Percentiles rank a stretch among this genome's conserved stretches.
phyloP scores from a whole-genome alignment of 768 basidiomycete genomes.

The Leucosporidium yakuticum region DNA sequence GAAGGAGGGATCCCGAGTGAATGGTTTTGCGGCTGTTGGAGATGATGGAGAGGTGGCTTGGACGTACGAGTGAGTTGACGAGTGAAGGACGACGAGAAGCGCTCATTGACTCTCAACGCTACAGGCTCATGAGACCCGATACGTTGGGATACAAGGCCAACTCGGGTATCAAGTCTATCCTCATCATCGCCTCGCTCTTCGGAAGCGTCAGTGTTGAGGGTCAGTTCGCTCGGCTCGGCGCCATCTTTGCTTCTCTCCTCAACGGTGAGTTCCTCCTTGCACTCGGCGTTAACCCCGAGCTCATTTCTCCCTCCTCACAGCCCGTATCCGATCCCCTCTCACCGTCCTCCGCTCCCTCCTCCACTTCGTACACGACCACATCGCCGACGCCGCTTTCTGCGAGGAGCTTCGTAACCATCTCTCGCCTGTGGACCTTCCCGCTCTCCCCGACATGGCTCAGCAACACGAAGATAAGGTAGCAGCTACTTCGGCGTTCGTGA shows the following conservation, averaged over 20 bases:
- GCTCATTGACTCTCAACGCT: too few relatives aligned
- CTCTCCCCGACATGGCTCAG: too few relatives aligned
- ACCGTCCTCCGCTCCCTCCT: neutral
- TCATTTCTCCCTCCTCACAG: neutral
- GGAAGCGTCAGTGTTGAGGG: neutral
- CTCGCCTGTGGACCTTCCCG: neutral
- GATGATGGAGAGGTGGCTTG: neutral
- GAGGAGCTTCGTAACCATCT: neutral
- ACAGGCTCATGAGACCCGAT: conserved; percentile 2
- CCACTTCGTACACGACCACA: neutral
- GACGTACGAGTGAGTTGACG: conserved; percentile 10
- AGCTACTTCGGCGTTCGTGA: neutral
- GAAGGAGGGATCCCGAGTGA: conserved; percentile 4
- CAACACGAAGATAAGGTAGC: neutral
- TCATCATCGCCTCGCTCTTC: neutral
- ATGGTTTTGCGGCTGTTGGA: neutral
- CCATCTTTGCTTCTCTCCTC: neutral
- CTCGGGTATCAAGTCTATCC: neutral
- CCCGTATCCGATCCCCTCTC: neutral
- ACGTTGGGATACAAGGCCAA: neutral
- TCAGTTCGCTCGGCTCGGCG: neutral
- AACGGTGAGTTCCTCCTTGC: conserved; percentile 3
- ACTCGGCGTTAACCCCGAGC: too few relatives aligned
- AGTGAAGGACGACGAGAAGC: neutral
- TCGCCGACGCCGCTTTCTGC: neutral